A percentile compares a stretch with the other conserved stretches of the same genome.
phyloP scores from a whole-genome alignment of 805 yeast species.

The Kuraishia floccosa region DNA sequence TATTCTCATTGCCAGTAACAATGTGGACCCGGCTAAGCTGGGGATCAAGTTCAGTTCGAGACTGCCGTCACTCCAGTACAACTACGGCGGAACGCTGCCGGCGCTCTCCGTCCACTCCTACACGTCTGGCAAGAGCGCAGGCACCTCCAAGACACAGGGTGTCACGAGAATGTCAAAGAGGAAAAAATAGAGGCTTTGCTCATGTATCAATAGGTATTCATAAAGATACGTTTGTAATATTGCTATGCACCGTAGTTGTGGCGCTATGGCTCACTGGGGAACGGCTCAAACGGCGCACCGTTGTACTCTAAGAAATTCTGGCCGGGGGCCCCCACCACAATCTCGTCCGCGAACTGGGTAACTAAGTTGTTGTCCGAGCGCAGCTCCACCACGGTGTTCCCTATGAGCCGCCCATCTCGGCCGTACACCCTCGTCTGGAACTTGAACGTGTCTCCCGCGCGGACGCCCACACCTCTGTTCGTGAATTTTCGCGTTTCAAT shows the following conservation, averaged over 20 bases:
- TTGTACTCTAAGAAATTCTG: constrained; percentile 5
- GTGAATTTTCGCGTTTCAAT: too few relatives aligned
- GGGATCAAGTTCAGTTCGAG: constrained; percentile 22
- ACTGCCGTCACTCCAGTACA: constrained; percentile 62
- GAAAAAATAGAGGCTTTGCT: too few relatives aligned
- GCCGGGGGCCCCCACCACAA: too few relatives aligned
- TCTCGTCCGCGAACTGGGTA: constrained; percentile 2
- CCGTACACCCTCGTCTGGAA: constrained; percentile 7
- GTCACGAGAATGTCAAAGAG: too few relatives aligned
- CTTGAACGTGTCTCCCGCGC: constrained; percentile 5
- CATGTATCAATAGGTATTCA: too few relatives aligned
- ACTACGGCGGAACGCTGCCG: constrained; percentile 74
- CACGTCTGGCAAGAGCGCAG: too few relatives aligned
- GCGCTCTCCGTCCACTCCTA: too few relatives aligned
- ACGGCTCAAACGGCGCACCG: constrained; percentile 2
- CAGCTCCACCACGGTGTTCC: constrained; percentile 6
- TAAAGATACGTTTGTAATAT: too few relatives aligned
- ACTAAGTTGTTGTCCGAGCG: constrained; percentile 2
- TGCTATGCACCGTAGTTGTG: too few relatives aligned
- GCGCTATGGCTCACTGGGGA: too few relatives aligned
- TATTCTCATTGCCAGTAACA: constrained; percentile 18
- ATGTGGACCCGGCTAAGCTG: constrained; percentile 19
- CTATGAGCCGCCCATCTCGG: constrained; percentile 5
- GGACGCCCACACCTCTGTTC: background rate
- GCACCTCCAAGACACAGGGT: too few relatives aligned